A percentile compares a stretch with the other conserved stretches of the same genome.
These are phyloP conservation scores for Fusarium sulawesiense DNA, from an alignment of 2,329 filamentous ascomycete species.

Conservation along the genomic window DNA sequence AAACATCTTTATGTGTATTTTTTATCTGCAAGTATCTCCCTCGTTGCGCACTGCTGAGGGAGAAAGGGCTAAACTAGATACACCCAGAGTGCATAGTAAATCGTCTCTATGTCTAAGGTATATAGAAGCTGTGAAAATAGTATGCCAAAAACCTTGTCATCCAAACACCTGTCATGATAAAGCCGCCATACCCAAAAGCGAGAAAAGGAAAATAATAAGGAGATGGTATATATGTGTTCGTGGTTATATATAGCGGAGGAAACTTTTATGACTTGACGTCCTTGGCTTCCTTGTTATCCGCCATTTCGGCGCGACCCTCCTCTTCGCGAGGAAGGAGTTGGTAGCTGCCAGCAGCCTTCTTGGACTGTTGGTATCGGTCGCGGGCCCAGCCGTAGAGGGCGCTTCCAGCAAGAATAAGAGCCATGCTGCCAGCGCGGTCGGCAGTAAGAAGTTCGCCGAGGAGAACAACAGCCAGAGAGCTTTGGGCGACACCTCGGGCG, in stretches of 20 bases:
- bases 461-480: conserved; percentile 43
- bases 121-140: conserved; percentile 24
- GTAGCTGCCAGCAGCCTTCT: conserved; percentile 43
- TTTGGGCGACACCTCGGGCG: conserved; percentile 44
- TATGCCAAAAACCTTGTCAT: conserved; percentile 23
- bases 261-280: conserved; percentile 23
- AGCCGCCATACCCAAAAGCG: conserved; percentile 28
- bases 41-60: conserved; percentile 34
- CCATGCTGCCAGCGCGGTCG: conserved; percentile 45
- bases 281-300: conserved; percentile 34
- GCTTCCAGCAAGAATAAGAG: conserved; percentile 42
- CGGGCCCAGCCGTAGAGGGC: conserved; percentile 44
- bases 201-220: conserved; percentile 19
- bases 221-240: conserved; percentile 16
- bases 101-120: conserved; percentile 36
- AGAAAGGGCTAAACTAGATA: conserved; percentile 19
- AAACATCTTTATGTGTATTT: conserved; percentile 5
- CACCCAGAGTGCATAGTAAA: conserved; percentile 32
- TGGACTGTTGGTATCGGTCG: conserved; percentile 42
- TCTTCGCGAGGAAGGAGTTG: conserved; percentile 40
- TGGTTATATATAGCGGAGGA: conserved; percentile 1
- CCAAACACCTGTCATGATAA: conserved; percentile 34
- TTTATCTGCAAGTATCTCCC: conserved; percentile 16
- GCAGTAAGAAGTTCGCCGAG: conserved; percentile 43
- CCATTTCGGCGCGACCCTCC: conserved; percentile 29